Percentiles rank a stretch among this genome's conserved stretches.
phyloP scores from a whole-genome alignment of 2,329 filamentous ascomycete genomes.

The Fusarium sp. region DNA sequence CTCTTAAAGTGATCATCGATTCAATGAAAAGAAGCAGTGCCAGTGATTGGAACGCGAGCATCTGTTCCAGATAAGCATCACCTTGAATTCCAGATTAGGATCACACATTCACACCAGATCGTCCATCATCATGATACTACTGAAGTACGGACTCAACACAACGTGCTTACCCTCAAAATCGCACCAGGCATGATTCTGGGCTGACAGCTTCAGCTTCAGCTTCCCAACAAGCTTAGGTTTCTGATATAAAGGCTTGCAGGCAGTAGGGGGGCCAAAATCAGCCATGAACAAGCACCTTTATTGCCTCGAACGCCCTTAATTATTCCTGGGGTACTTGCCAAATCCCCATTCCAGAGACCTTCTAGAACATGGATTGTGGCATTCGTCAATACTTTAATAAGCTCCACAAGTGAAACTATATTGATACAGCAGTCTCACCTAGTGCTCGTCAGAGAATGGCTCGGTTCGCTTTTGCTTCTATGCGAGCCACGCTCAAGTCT shows the following conservation, averaged over 20 bases:
- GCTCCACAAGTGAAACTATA: slow-evolving; percentile 34
- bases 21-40: background rate
- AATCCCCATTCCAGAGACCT: slow-evolving; percentile 19
- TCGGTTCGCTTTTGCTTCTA: slow-evolving; percentile 16
- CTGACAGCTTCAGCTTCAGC: background rate
- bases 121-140: background rate
- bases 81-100: slow-evolving; percentile 4
- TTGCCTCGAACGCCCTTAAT: background rate
- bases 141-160: background rate
- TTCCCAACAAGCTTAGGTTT: background rate
- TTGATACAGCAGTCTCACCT: slow-evolving; percentile 22
- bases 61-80: background rate
- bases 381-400: background rate
- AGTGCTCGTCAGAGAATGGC: slow-evolving; percentile 1
- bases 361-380: slow-evolving; percentile 23
- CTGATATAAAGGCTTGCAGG: background rate
- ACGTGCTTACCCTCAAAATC: background rate
- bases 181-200: background rate
- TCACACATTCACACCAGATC: background rate
- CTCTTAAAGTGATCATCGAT: background rate
- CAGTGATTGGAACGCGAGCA: background rate
- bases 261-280: background rate
- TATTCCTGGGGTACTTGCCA: background rate
- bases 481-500: slow-evolving; percentile 2
- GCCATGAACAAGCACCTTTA: background rate